Conservation (phyloP, 2,329 filamentous ascomycete genomes). For the Hymenoscyphus occultus region DNA sequence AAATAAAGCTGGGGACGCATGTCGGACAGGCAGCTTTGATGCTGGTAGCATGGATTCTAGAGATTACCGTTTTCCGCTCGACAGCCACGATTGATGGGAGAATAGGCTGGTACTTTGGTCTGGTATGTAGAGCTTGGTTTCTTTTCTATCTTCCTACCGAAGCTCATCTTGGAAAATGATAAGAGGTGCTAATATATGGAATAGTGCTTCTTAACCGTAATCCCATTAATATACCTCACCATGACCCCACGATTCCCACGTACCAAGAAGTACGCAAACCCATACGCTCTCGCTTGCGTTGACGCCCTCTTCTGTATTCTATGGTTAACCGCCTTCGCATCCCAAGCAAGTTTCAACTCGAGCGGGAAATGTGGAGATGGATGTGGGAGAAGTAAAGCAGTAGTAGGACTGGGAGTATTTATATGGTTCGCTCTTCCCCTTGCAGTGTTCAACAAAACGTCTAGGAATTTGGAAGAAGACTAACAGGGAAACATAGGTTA, state of each 20-base stretch:
- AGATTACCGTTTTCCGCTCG: slow-evolving; percentile 57
- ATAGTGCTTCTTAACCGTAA: slow-evolving; percentile 63
- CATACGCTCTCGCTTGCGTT: slow-evolving; percentile 57
- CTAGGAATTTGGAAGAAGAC: background rate
- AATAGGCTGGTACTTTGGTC: slow-evolving; percentile 61
- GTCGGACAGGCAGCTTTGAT: slow-evolving; percentile 52
- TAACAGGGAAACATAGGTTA: slow-evolving; percentile 43
- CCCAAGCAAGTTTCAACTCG: slow-evolving; percentile 62
- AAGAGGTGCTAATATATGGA: slow-evolving; percentile 7
- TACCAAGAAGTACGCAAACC: slow-evolving; percentile 59
- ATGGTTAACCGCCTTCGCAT: slow-evolving; percentile 66
- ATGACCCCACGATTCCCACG: slow-evolving; percentile 63
- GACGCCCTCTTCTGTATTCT: slow-evolving; percentile 58
- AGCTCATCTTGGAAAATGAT: background rate
- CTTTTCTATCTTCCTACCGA: background rate
- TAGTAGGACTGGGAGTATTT: slow-evolving; percentile 61
- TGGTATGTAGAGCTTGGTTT: slow-evolving; percentile 46
- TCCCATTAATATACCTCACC: slow-evolving; percentile 62
- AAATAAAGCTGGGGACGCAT: slow-evolving; percentile 55
- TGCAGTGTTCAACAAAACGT: background rate
- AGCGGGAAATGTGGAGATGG: slow-evolving; percentile 52
- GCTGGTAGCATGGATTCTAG: slow-evolving; percentile 56
- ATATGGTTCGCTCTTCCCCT: slow-evolving; percentile 49
- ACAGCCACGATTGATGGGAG: slow-evolving; percentile 52
- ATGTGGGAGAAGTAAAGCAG: slow-evolving; percentile 60